These are phyloP conservation scores for Arthrobotrys pseudoclavata DNA, from an alignment of 2,329 filamentous ascomycete genomes.

Conservation along the genomic window DNA sequence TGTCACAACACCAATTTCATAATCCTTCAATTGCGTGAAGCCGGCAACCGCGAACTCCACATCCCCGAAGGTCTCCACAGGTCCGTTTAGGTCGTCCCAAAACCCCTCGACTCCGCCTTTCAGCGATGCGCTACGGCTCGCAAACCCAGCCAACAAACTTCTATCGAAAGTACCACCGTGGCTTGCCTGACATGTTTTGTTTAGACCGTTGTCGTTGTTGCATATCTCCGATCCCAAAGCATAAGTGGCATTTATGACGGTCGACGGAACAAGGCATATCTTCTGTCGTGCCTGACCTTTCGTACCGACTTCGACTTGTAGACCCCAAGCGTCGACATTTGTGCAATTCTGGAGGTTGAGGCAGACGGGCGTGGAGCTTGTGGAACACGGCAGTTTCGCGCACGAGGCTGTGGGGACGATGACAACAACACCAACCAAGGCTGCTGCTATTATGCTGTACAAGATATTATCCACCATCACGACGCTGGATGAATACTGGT, in stretches of 20 bases:
- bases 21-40: conserved; percentile 45
- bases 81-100: conserved; percentile 50
- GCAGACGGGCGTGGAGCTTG: conserved; percentile 40
- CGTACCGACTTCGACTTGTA: conserved; percentile 45
- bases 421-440: conserved; percentile 28
- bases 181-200: conserved; percentile 47
- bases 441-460: conserved; percentile 21
- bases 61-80: conserved; percentile 44
- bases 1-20: conserved; percentile 51
- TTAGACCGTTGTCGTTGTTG: conserved; percentile 34
- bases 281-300: conserved; percentile 36
- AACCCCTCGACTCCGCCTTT: conserved; percentile 42
- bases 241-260: conserved; percentile 55
- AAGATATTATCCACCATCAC: conserved; percentile 30
- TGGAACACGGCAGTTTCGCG: conserved; percentile 24
- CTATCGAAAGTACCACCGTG: conserved; percentile 47
- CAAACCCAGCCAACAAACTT: conserved; percentile 19
- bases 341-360: conserved; percentile 56
- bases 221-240: conserved; percentile 51
- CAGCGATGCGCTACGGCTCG: conserved; percentile 13
- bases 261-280: conserved; percentile 51
- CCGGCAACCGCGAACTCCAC: conserved; percentile 50
- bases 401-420: conserved; percentile 26
- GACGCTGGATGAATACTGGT: conserved; percentile 12
- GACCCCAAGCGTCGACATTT: conserved; percentile 55